phyloP scores from a whole-genome alignment of 169 alveolate species.

The Plasmodium chabaudi region DNA sequence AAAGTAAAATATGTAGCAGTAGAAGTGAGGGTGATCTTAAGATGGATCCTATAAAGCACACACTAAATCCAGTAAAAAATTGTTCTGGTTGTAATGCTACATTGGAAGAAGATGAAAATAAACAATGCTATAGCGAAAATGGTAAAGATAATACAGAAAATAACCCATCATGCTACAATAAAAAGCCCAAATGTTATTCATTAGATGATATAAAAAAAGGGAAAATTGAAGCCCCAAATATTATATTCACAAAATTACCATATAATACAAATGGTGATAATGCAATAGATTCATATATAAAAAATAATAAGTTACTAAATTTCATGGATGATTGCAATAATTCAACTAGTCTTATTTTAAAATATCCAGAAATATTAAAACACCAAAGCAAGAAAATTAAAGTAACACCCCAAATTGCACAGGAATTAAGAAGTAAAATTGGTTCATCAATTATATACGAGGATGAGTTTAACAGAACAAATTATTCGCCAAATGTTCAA shows the following conservation, averaged over 20 bases:
- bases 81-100: background rate
- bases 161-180: background rate
- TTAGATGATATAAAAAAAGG: slow-evolving; percentile 58
- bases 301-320: slow-evolving; percentile 56
- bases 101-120: background rate
- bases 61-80: background rate
- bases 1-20: background rate
- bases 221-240: slow-evolving; percentile 41
- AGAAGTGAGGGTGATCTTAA: background rate
- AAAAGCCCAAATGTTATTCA: slow-evolving; percentile 55
- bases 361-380: slow-evolving; percentile 63
- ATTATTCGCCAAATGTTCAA: slow-evolving; percentile 52
- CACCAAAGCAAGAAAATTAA: background rate
- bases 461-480: slow-evolving; percentile 70
- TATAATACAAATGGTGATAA: slow-evolving; percentile 28
- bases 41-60: background rate
- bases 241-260: slow-evolving; percentile 57
- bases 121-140: slow-evolving; percentile 14
- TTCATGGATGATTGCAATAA: slow-evolving; percentile 73
- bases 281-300: slow-evolving; percentile 56
- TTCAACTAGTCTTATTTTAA: slow-evolving; percentile 51
- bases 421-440: slow-evolving; percentile 29
- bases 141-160: slow-evolving; percentile 11
- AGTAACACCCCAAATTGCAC: slow-evolving; percentile 19
- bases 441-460: slow-evolving; percentile 70